phyloP scores from a whole-genome alignment of 768 basidiomycete species.

The Russula olivacea region DNA sequence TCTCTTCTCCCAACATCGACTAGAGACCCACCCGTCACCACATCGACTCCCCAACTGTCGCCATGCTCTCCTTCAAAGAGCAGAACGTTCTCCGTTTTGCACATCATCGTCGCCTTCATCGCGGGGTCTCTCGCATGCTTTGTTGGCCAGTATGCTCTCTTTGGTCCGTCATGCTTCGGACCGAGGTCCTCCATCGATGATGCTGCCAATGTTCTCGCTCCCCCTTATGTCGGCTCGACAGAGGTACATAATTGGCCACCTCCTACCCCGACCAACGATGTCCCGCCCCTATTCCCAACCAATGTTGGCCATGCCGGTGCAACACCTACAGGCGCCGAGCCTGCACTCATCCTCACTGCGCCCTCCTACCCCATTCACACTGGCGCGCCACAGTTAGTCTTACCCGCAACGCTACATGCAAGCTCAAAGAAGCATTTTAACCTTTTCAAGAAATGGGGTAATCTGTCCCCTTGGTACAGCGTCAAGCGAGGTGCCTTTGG shows the following conservation, averaged over 20 bases:
- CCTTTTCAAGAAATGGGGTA: slow-evolving; percentile 76
- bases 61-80: not conserved
- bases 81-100: slow-evolving; percentile 3
- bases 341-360: slow-evolving; percentile 65
- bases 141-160: slow-evolving; percentile 17
- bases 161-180: slow-evolving; percentile 8
- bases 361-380: slow-evolving; percentile 76
- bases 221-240: slow-evolving; percentile 69
- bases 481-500: slow-evolving; percentile 62
- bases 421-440: slow-evolving; percentile 43
- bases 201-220: slow-evolving; percentile 37
- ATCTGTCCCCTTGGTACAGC: slow-evolving; percentile 82
- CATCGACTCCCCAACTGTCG: slow-evolving; percentile 38
- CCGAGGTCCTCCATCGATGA: not conserved
- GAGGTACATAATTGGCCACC: slow-evolving; percentile 68
- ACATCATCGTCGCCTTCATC: slow-evolving; percentile 19
- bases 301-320: slow-evolving; percentile 70
- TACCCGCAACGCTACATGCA: slow-evolving; percentile 36
- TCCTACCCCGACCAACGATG: slow-evolving; percentile 61
- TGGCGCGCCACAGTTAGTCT: slow-evolving; percentile 57
- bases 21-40: slow-evolving; percentile 29
- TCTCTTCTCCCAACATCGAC: slow-evolving; percentile 27
- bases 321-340: slow-evolving; percentile 76
- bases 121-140: slow-evolving; percentile 20
- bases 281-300: slow-evolving; percentile 70